Evolutionary conservation across 441 rosid species (phyloP), one percentile per base, ranked within the genome.

Genomic region (Populus hybrid): DNA sequence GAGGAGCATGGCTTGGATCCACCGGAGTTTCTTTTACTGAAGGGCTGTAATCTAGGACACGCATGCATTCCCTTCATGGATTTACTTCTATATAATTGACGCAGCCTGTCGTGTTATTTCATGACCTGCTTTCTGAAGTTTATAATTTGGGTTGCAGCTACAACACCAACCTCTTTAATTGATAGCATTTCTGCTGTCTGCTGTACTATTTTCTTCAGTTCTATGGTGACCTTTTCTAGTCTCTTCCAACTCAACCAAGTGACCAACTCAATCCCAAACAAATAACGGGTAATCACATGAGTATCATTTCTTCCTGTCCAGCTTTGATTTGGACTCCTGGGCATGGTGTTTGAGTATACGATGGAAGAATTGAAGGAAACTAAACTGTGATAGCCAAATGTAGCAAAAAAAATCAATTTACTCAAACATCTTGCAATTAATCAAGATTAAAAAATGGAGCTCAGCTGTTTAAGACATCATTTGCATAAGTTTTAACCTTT

Each of bases 1-100:
- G 93, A 2, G 82, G 84, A 34, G 72, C 10, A 0, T 90, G 93
- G 93, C 70, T 90, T 69, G 81, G 82, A 3, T 30, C 69, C 20
- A 85, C 87, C 2, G 89, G 86, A 34, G 89, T 90, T 35, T 77
- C 90, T 35, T 90, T 83, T 66, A 67, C 73, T 16, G 75, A 79
- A 75, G 78, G 82, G 12, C 76, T 79, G 4, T 79, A 30, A 69
- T 24, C 30, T 8, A 14, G 14, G 14, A 40, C 3, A 63, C 12
- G 24, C 30, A 26, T 23, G 70, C 66, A 6, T 10, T 1, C 4
- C 24, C 24, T 64, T 32, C 61, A 18, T 16, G 61, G 61, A 54
- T 54, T 5, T 54, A 14, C 57, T 46, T 46, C 0, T 14, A 14
- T 12, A 4, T 46, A 46, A 46, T 46, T 46, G 57, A 50, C 7